Percentiles rank a stretch among this genome's conserved stretches.
Conservation (phyloP, 371 early-diverging fungal species). For the Saksenaea oblongispora region DNA sequence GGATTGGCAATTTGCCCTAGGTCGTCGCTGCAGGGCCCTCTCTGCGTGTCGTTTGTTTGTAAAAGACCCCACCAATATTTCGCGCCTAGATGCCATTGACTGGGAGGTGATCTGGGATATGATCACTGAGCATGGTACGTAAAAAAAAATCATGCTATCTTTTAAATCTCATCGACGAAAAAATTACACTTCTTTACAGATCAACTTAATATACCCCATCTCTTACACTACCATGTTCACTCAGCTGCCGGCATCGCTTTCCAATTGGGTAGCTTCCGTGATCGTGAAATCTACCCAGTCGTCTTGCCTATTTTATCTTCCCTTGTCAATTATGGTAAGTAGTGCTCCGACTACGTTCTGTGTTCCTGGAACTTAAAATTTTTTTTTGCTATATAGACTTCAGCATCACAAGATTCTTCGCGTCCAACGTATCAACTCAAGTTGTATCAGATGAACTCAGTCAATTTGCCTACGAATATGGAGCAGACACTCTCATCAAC, state of each 20-base stretch:
- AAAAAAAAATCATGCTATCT: background rate
- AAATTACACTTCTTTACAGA: slow-evolving; percentile 17
- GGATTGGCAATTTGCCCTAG: slow-evolving; percentile 34
- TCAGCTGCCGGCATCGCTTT: slow-evolving; percentile 40
- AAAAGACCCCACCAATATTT: slow-evolving; percentile 14
- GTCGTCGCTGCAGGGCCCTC: slow-evolving; percentile 36
- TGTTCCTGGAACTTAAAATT: slow-evolving; percentile 7
- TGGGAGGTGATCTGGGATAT: slow-evolving; percentile 51
- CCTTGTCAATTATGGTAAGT: slow-evolving; percentile 50
- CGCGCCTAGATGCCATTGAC: slow-evolving; percentile 25
- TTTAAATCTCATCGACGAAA: background rate
- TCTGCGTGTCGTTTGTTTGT: slow-evolving; percentile 24
- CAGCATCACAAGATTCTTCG: slow-evolving; percentile 32
- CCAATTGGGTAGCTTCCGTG: slow-evolving; percentile 36
- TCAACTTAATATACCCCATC: slow-evolving; percentile 35
- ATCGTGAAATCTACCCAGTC: slow-evolving; percentile 41
- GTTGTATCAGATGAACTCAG: slow-evolving; percentile 37
- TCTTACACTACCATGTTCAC: slow-evolving; percentile 32
- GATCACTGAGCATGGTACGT: slow-evolving; percentile 49
- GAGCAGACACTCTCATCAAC: slow-evolving; percentile 39
- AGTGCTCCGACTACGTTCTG: background rate
- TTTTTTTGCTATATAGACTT: slow-evolving; percentile 27
- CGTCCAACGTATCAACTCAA: slow-evolving; percentile 18
- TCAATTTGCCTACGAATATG: slow-evolving; percentile 46
- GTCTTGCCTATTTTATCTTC: slow-evolving; percentile 46